phyloP scores from a whole-genome alignment of 1,139 yeast species.

The Candida albicans region DNA sequence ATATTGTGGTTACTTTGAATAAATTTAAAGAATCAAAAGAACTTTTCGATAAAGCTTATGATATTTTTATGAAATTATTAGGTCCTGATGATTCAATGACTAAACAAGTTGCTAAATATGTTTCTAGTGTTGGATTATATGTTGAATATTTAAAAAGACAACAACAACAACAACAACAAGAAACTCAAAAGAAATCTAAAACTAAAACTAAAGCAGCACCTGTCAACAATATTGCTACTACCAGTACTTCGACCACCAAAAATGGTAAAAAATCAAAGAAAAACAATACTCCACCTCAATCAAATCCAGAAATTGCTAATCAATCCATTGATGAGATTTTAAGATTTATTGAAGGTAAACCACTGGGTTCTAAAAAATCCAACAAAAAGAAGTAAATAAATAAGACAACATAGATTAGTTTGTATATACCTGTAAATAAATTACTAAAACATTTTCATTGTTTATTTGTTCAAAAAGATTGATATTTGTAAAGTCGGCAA shows the following conservation, averaged over 20 bases:
- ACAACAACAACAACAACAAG: conserved; percentile 33
- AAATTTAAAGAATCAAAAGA: conserved; percentile 57
- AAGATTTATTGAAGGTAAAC: conserved; percentile 59
- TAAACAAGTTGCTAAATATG: conserved; percentile 63
- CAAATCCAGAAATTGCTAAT: conserved; percentile 56
- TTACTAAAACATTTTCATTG: background rate
- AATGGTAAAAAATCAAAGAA: conserved; percentile 19
- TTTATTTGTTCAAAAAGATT: too few species aligned
- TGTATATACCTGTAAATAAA: conserved; percentile 14
- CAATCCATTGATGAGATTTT: conserved; percentile 69
- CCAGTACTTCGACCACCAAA: conserved; percentile 14
- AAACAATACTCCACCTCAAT: conserved; percentile 31
- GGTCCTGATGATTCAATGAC: conserved; percentile 68
- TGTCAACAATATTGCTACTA: conserved; percentile 9
- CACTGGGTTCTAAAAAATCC: conserved; percentile 17
- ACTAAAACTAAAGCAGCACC: conserved; percentile 15
- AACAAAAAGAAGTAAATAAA: conserved; percentile 14
- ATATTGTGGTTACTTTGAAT: conserved; percentile 53
- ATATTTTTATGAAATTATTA: conserved; percentile 52
- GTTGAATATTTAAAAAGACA: conserved; percentile 34
- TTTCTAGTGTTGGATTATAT: conserved; percentile 49
- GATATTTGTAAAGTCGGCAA: conserved; percentile 5
- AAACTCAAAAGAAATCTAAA: conserved; percentile 23
- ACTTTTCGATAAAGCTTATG: conserved; percentile 52
- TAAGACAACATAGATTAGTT: conserved; percentile 1